Evolutionary conservation across 257 asterid genomes (phyloP), one percentile per base, ranked within the genome.

Genomic region (Ocimum tenuiflorum): DNA sequence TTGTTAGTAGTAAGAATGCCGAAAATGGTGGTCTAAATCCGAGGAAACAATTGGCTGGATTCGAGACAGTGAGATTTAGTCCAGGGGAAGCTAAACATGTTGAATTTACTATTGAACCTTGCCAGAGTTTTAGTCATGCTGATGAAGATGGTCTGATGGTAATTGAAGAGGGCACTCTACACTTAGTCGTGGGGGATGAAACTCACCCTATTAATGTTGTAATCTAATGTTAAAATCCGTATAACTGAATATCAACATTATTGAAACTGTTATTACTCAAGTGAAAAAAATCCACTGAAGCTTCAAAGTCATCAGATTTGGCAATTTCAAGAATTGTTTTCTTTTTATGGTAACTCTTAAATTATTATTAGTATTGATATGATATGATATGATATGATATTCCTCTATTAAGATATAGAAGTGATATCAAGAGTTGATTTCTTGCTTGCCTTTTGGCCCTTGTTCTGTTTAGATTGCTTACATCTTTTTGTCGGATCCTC

Each of bases 61-160:
- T 84, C 64, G 29, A 71, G 75, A 78, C 73, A 31, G 78, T 84
- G 70, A 69, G 48, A 17, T 70, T 88, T 76, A 69, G 24, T 39
- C 74, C 78, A 10, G 75, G 83, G 60, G 46, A 69, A 55, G 79
- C 18, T 54, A 46, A 35, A 31, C 80, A 76, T 15, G 14, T 81
- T 41, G 68, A 63, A 8, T 81, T 86, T 50, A 63, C 36, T 36
- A 64, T 79, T 12, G 73, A 71, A 36, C 85, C 89, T 6, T 84
- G 96, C 70, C 76, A 79, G 58, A 83, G 80, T 57, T 24, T 88
- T 33, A 81, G 80, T 59, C 75, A 51, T 69, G 88, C 80, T 57
- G 55, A 80, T 59, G 73, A 55, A 72, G 72, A 78, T 3, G 95
- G 88, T 18, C 8, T 29, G 6, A 52, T 74, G 78, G 77, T 88